Percentiles rank a stretch among this genome's conserved stretches.
phyloP scores from a whole-genome alignment of 1,284 basidiomycete genomes.

The Ceratobasidium sp. region DNA sequence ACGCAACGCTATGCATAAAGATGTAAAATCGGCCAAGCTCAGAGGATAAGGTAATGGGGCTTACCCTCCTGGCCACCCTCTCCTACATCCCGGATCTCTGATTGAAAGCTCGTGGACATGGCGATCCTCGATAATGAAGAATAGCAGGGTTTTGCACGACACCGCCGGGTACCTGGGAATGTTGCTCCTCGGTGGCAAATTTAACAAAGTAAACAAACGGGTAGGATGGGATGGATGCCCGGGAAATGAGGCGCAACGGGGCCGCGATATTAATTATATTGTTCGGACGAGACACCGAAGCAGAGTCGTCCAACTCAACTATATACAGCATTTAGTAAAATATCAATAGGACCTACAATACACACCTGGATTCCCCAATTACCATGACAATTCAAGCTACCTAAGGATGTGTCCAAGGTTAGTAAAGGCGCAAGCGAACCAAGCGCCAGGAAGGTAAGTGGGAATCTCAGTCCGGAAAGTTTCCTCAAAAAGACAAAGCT shows the following conservation, averaged over 20 bases:
- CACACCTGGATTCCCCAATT: neutral
- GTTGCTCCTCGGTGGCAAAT: constrained; percentile 4
- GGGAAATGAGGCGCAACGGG: neutral
- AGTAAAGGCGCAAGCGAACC: neutral
- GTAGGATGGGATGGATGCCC: neutral
- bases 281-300: constrained; percentile 19
- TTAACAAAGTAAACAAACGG: neutral
- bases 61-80: constrained; percentile 31
- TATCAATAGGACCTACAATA: neutral
- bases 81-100: constrained; percentile 19
- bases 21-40: neutral
- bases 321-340: neutral
- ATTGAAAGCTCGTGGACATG: constrained; percentile 22
- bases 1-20: constrained; percentile 60
- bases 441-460: neutral
- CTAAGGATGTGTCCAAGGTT: neutral
- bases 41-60: neutral
- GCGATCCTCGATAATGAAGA: constrained; percentile 26
- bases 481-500: constrained; percentile 30
- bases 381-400: constrained; percentile 2
- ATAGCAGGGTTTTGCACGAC: neutral
- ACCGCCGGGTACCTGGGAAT: neutral
- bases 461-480: constrained; percentile 20
- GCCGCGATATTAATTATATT: constrained; percentile 32
- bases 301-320: constrained; percentile 31